Evolutionary conservation across 2,329 filamentous ascomycete genomes (phyloP), one percentile per base, ranked within the genome.

Genomic region (Zelopaecilomyces penicillatus): DNA sequence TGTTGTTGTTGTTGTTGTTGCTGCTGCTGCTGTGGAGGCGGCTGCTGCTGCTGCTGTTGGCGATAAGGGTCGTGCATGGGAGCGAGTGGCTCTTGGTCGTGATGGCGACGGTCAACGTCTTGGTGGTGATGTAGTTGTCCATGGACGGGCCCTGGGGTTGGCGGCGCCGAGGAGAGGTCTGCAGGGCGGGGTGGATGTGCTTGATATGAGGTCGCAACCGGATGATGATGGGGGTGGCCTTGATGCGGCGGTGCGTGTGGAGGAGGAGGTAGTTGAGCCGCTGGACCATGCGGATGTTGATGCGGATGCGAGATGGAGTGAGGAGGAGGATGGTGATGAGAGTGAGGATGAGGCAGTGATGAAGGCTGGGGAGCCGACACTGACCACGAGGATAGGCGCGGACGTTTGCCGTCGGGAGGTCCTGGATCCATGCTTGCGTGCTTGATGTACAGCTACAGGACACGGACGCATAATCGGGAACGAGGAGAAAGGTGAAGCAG

Each of bases 391-490:
- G 63, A 52, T 54, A 80, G 67, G 66, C 77, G 76, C 62, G 72
- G 73, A 60, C 77, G 75, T 69, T 81, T 81, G 59, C 63, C 66
- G 58, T 80, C 75, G 58, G 75, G 75, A 65, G 64, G 71, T 64
- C 68, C 73, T 68, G 67, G 67, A 67, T 81, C 77, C 78, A 81
- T 81, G 70, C 65, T 75, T 68, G 71, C 53, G 51, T 57, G 58
- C 56, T 63, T 59, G 57, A 60, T 61, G 58, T 62, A 57, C 55
- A 58, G 51, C 57, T 57, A 54, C 32, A 34, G 38, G 47, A 57
- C 50, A 54, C 57, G 55, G 55, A 62, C 55, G 57, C 61, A 64
- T 63, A 61, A 58, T 64, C 56, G 61, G 57, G 55, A 57, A 59
- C 55, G 50, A 63, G 57, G 56, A 56, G 54, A 54, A 53, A 57